Conservation (phyloP, 2,329 filamentous ascomycete genomes). For the Coleophoma cylindrospora region DNA sequence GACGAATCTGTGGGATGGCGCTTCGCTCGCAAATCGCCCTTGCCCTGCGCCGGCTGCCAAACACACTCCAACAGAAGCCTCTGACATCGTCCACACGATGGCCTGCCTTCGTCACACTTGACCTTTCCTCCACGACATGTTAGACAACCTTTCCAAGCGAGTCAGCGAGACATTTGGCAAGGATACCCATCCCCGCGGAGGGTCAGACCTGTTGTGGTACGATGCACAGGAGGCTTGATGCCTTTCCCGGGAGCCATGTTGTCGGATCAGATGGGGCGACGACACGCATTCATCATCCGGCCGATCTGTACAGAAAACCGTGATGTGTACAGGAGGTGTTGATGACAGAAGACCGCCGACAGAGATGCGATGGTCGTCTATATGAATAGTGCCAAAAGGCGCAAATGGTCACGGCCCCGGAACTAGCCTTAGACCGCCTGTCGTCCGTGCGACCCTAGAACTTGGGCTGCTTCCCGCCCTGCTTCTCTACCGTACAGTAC, state of each 20-base stretch:
- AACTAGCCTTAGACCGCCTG: no score
- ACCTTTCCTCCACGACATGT: conserved; percentile 66
- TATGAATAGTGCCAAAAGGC: no score
- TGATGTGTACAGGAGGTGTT: not conserved
- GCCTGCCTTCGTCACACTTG: conserved; percentile 66
- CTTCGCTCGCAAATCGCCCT: conserved; percentile 17
- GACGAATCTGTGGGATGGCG: conserved; percentile 8
- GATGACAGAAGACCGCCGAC: no score
- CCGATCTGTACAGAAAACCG: not conserved
- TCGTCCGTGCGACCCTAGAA: no score
- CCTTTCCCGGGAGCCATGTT: conserved; percentile 23
- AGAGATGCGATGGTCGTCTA: no score
- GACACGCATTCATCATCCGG: no score
- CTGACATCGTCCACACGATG: conserved; percentile 44
- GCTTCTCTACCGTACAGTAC: no score
- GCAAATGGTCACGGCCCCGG: no score
- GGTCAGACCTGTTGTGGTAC: conserved; percentile 21
- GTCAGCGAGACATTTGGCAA: no score
- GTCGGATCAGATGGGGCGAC: not conserved
- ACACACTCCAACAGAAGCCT: conserved; percentile 21
- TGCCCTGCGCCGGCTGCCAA: conserved; percentile 11
- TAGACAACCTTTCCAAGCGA: conserved; percentile 49
- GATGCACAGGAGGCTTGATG: conserved; percentile 23
- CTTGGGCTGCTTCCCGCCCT: no score
- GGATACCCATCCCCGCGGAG: not conserved